Evolutionary conservation across 208 protist genomes (phyloP).

Genomic region (Leishmania major): DNA sequence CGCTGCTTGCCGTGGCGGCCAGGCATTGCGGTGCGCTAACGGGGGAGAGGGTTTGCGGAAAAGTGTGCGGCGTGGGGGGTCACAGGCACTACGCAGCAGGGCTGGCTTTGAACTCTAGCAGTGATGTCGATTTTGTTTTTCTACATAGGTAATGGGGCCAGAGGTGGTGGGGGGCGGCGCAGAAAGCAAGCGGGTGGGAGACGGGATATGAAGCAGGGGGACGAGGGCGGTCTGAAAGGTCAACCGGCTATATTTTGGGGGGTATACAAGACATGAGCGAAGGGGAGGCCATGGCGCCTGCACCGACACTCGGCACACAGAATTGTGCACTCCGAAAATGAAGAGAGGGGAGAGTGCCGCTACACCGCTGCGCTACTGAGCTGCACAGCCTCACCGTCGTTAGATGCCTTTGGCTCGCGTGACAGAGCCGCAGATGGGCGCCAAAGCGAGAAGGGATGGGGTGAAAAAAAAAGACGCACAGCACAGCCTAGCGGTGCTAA

Average conservation of each 20-base stretch:
- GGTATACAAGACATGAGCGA: background rate
- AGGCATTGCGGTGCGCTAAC: slow-evolving; percentile 58
- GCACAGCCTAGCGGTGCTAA: background rate
- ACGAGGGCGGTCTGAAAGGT: no score
- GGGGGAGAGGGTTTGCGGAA: background rate
- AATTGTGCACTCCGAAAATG: background rate
- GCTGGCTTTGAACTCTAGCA: background rate
- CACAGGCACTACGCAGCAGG: background rate
- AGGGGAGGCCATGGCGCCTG: background rate
- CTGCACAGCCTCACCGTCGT: background rate
- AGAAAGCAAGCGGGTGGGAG: background rate
- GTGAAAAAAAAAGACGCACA: slow-evolving; percentile 10
- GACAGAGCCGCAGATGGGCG: background rate
- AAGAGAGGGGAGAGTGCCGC: background rate
- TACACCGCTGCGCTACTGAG: background rate
- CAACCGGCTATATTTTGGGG: background rate
- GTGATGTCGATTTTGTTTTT: background rate
- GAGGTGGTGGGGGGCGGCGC: background rate
- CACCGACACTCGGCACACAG: background rate
- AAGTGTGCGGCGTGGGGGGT: background rate
- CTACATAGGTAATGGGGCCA: background rate
- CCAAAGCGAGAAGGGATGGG: no score
- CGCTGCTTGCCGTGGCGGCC: slow-evolving; percentile 89
- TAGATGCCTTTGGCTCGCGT: background rate
- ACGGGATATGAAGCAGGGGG: background rate